These are phyloP conservation scores for Tephrocybe sp. DNA, from an alignment of 768 basidiomycete genomes.

Conservation along the genomic window DNA sequence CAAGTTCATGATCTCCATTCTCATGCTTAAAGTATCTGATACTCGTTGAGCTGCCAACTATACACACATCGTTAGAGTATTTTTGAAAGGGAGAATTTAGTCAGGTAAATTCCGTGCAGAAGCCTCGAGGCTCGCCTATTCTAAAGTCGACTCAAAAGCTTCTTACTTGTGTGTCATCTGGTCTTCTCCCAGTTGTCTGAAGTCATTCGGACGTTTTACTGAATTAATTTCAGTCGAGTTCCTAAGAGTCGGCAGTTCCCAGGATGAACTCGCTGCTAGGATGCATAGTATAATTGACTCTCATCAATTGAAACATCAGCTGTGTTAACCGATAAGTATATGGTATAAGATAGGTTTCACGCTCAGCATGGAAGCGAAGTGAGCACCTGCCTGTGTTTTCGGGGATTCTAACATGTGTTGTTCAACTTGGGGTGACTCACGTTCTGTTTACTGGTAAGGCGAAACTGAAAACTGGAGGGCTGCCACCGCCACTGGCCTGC, in stretches of 20 bases:
- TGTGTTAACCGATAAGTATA: not conserved
- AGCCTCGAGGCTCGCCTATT: conserved; percentile 6
- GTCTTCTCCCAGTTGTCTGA: not conserved
- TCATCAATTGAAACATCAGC: conserved; percentile 9
- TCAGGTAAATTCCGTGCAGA: not conserved
- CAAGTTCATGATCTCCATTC: not conserved
- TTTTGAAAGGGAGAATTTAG: not conserved
- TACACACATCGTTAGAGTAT: not conserved
- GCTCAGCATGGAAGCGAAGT: conserved; percentile 10
- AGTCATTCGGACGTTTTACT: not conserved
- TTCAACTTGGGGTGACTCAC: conserved; percentile 4
- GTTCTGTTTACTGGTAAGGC: conserved; percentile 2
- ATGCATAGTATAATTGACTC: too few relatives aligned
- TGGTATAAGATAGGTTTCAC: too few relatives aligned
- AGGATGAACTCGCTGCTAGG: too few relatives aligned
- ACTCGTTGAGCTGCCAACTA: too few relatives aligned
- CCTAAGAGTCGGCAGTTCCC: not conserved
- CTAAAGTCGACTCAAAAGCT: not conserved
- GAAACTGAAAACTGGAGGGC: not conserved
- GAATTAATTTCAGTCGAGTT: not conserved
- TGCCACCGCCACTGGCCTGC: conserved; percentile 5
- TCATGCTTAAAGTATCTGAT: too few relatives aligned
- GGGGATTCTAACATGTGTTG: conserved; percentile 10
- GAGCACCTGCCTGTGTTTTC: conserved; percentile 9
- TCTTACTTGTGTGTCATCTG: not conserved